Conservation (phyloP, 345 rosid species). For the Eucalyptus cladocalyx region DNA sequence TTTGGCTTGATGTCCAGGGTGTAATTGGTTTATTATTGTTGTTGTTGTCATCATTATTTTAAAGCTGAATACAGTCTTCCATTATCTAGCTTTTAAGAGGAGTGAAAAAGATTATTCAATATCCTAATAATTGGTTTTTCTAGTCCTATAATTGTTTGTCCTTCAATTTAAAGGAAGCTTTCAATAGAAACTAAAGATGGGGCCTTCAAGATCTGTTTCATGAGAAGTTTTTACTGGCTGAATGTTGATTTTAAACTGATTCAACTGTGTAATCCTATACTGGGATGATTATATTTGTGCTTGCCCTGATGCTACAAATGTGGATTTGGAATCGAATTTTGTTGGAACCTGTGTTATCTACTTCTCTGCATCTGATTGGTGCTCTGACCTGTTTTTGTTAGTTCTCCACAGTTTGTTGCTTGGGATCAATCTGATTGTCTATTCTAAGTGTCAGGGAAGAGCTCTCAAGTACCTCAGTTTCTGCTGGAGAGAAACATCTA, state of each 20-base stretch:
- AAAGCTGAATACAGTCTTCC: not conserved
- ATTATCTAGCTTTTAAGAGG: not conserved
- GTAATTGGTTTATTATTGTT: not conserved
- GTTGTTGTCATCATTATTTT: not conserved
- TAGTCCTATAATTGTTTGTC: not conserved
- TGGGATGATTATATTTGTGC: not conserved
- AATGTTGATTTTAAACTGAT: not conserved
- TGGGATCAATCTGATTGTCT: not conserved
- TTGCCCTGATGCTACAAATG: not conserved
- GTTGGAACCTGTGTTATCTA: not conserved
- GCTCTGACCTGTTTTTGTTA: not conserved
- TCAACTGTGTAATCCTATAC: not conserved
- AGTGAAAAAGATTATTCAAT: not conserved
- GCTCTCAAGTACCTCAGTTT: slow-evolving; percentile 95
- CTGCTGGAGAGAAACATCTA: slow-evolving; percentile 58
- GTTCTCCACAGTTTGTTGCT: not conserved
- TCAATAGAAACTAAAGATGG: not conserved
- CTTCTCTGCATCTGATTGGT: not conserved
- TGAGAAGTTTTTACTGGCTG: not conserved
- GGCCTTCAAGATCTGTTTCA: not conserved
- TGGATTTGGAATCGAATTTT: not conserved
- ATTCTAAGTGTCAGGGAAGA: slow-evolving; percentile 48
- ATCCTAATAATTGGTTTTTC: not conserved
- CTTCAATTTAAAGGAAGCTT: not conserved
- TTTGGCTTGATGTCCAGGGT: not conserved